phyloP scores from a whole-genome alignment of 2,329 filamentous ascomycete genomes.

The Xylaria polymorpha region DNA sequence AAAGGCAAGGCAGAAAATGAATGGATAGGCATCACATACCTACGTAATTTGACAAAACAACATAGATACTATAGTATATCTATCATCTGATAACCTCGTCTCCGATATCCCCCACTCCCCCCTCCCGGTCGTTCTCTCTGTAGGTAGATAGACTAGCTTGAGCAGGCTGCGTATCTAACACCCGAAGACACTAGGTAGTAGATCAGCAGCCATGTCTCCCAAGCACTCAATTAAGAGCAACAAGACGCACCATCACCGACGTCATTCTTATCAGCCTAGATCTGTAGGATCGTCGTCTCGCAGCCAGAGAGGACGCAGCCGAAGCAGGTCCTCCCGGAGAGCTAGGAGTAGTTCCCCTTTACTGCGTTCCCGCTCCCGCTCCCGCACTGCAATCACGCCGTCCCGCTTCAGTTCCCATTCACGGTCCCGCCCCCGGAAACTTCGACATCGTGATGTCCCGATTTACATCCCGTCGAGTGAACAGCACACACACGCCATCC shows the following conservation, averaged over 20 bases:
- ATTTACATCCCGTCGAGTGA: slow-evolving; percentile 28
- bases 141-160: neutral
- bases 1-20: slow-evolving; percentile 7
- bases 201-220: slow-evolving; percentile 27
- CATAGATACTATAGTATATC: slow-evolving; percentile 24
- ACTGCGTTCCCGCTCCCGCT: slow-evolving; percentile 9
- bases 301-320: slow-evolving; percentile 25
- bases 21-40: slow-evolving; percentile 4
- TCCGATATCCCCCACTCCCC: neutral
- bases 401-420: slow-evolving; percentile 21
- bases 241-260: slow-evolving; percentile 17
- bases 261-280: slow-evolving; percentile 13
- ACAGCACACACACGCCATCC: slow-evolving; percentile 22
- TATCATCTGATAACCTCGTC: slow-evolving; percentile 5
- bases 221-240: slow-evolving; percentile 22
- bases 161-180: slow-evolving; percentile 15
- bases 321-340: slow-evolving; percentile 27
- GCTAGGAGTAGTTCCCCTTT: slow-evolving; percentile 29
- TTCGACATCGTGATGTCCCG: slow-evolving; percentile 26
- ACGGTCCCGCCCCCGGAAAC: slow-evolving; percentile 23
- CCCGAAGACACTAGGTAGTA: slow-evolving; percentile 1
- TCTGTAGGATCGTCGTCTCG: slow-evolving; percentile 16
- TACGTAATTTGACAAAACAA: slow-evolving; percentile 5
- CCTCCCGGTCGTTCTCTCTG: slow-evolving; percentile 1
- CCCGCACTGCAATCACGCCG: neutral